Evolutionary conservation across 177 flowering plant species (phyloP), one percentile per base, ranked within the genome.

Genomic region (Vitis hybrid): DNA sequence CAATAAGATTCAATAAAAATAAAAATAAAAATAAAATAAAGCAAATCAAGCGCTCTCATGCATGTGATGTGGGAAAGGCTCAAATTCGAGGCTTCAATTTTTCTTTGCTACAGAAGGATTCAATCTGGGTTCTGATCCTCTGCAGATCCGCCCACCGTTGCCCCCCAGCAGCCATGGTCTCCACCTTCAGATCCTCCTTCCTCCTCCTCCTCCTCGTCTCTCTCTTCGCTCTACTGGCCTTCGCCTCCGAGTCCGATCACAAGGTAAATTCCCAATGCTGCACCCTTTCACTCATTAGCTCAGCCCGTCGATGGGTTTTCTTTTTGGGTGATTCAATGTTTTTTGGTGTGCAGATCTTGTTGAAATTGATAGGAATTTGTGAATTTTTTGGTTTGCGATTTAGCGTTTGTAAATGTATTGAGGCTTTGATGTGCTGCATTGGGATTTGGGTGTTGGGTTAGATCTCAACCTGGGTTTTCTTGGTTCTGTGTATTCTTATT

Each of bases 181-280:
- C 74, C 70, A 14, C 82, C 78, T 73, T 70, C 71, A 69, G 82
- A 72, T 74, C 76, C 14, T 60, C 60, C 72, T 56, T 73, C 26
- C 45, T 66, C 61, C 21, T 74, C 66, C 48, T 80, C 69, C 56
- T 64, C 68, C 50, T 73, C 60, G 2, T 60, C 15, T 39, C 39
- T 55, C 57, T 70, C 62, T 6, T 77, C 70, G 19, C 73, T 50
- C 65, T 82, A 34, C 72, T 79, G 51, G 79, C 71, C 23, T 32
- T 84, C 57, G 85, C 87, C 57, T 82, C 86, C 59, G 89, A 84
- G 72, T 78, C 79, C 11, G 87, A 84, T 81, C 89, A 86, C 82
- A 84, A 76, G 87, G 89, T 86, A 39, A 6, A 39, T 39, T 39
- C 9, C 52, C 50, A 18, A 6, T 48, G 11, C 56, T 13, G 11